These are phyloP conservation scores for Dichotomocladium elegans DNA, from an alignment of 371 early-diverging fungal genomes.

Conservation along the genomic window DNA sequence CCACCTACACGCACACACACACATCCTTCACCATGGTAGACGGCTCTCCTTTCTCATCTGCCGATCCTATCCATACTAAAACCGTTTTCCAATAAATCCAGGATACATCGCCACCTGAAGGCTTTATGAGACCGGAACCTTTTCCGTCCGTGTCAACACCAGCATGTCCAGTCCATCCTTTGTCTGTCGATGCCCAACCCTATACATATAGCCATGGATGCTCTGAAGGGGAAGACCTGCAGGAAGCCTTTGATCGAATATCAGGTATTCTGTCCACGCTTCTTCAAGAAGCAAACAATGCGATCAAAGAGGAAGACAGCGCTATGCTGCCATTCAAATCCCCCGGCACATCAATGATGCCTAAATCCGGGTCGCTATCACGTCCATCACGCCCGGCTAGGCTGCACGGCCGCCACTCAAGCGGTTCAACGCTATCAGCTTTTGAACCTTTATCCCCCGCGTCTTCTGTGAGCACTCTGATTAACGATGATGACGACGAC, in stretches of 20 bases:
- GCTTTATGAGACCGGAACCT: slow-evolving; percentile 17
- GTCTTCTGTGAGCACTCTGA: slow-evolving; percentile 3
- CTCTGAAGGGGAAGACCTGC: slow-evolving; percentile 17
- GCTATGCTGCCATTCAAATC: neutral
- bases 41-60: neutral
- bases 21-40: slow-evolving; percentile 4
- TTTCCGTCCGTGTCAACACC: slow-evolving; percentile 28
- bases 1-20: neutral
- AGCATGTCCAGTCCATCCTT: neutral
- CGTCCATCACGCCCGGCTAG: neutral
- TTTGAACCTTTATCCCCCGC: slow-evolving; percentile 2
- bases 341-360: too few species aligned
- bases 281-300: slow-evolving; percentile 45
- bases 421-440: neutral
- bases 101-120: slow-evolving; percentile 19
- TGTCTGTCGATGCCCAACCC: slow-evolving; percentile 17
- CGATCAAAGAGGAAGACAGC: slow-evolving; percentile 14
- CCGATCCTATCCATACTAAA: neutral
- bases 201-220: slow-evolving; percentile 18
- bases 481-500: too few species aligned
- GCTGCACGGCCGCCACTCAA: neutral
- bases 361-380: too few species aligned
- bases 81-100: neutral
- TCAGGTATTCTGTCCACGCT: slow-evolving; percentile 34
- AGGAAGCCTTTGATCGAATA: slow-evolving; percentile 39